A percentile compares a stretch with the other conserved stretches of the same genome.
Conservation (phyloP, 768 basidiomycete species). For the Suillus decipiens region DNA sequence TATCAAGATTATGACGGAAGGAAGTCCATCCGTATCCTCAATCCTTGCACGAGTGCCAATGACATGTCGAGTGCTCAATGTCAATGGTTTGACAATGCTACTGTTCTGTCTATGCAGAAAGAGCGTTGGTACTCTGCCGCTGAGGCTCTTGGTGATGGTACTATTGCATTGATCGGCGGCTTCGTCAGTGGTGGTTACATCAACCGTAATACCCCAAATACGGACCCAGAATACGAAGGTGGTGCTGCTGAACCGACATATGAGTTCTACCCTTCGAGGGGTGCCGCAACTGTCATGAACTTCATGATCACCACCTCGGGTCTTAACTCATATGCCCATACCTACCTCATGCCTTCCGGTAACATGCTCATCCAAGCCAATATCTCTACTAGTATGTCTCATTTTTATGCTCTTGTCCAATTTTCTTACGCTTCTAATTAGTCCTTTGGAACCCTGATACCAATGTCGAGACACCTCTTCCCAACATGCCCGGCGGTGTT, state of each 20-base stretch:
- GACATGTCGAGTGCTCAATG: constrained; percentile 54
- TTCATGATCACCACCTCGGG: constrained; percentile 76
- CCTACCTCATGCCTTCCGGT: constrained; percentile 74
- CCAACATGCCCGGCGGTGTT: constrained; percentile 72
- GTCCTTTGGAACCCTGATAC: constrained; percentile 53
- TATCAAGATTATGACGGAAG: constrained; percentile 85
- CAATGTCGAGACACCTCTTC: constrained; percentile 63
- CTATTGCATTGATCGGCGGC: constrained; percentile 78
- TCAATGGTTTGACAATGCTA: constrained; percentile 72
- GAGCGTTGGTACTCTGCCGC: constrained; percentile 80
- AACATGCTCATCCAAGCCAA: constrained; percentile 85
- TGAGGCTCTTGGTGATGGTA: constrained; percentile 75
- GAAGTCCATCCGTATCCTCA: constrained; percentile 77
- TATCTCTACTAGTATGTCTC: constrained; percentile 61
- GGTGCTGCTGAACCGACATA: constrained; percentile 79
- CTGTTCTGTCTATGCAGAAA: constrained; percentile 63
- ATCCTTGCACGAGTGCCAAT: constrained; percentile 61
- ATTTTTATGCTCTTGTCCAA: not conserved
- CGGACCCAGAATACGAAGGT: constrained; percentile 61
- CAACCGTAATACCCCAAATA: constrained; percentile 73
- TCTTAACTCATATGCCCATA: constrained; percentile 75
- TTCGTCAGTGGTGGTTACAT: constrained; percentile 79
- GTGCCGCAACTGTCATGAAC: constrained; percentile 52
- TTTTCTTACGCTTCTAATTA: constrained; percentile 15
- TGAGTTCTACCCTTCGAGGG: constrained; percentile 77